Evolutionary conservation across 192 early-diverging fungal genomes (phyloP).

Genomic region (Allomyces javanicus): DNA sequence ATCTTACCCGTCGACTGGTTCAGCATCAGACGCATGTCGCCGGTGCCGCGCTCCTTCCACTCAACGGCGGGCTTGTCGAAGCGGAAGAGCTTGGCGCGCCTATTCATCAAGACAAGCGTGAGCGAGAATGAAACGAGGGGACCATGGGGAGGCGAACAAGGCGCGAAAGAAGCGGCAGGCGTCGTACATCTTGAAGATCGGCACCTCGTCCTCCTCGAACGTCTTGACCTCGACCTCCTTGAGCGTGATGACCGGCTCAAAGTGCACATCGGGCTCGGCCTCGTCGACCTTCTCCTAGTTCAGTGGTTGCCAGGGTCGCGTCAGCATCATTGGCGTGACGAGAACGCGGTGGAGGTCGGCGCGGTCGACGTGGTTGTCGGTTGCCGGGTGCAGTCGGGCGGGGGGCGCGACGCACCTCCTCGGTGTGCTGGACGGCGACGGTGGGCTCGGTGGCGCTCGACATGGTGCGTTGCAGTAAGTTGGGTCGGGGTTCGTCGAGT

Average conservation of each 20-base stretch:
- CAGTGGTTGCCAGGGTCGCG: too few species aligned
- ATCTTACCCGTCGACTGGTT: conserved; percentile 78
- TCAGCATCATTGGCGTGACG: too few species aligned
- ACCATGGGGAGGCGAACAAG: too few species aligned
- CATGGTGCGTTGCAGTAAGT: too few species aligned
- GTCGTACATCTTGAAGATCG: conserved; percentile 78
- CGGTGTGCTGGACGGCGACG: too few species aligned
- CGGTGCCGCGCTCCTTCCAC: conserved; percentile 99
- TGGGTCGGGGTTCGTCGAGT: too few species aligned
- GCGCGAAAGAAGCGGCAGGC: too few species aligned
- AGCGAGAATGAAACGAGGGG: conserved; percentile 2
- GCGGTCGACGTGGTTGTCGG: too few species aligned
- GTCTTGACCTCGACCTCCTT: conserved; percentile 85
- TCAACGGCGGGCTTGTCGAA: conserved; percentile 79
- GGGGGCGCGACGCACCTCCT: too few species aligned
- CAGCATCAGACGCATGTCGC: conserved; percentile 86
- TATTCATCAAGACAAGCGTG: conserved; percentile 21
- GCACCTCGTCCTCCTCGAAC: conserved; percentile 84
- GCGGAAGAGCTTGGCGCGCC: conserved; percentile 94
- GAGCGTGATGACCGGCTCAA: conserved; percentile 90
- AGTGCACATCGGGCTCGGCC: conserved; percentile 72
- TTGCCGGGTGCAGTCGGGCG: too few species aligned
- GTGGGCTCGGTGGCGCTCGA: too few species aligned
- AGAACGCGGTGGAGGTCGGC: too few species aligned
- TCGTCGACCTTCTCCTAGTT: conserved; percentile 37